These are phyloP conservation scores for Lentinula edodes DNA, from an alignment of 768 basidiomycete species.

Conservation along the genomic window DNA sequence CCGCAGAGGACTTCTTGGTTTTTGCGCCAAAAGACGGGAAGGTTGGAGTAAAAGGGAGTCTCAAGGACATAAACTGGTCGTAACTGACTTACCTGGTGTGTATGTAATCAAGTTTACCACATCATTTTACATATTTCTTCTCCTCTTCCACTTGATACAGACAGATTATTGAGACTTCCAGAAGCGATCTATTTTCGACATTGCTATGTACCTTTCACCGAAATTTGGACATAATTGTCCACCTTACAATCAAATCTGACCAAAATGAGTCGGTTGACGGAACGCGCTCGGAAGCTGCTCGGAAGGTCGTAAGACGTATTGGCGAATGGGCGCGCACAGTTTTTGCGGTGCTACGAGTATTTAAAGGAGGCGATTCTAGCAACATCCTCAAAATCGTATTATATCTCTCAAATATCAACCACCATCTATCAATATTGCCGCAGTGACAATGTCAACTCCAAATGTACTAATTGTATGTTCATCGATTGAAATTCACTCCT, in stretches of 20 bases:
- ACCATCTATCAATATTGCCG: not conserved
- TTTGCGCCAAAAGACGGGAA: not conserved
- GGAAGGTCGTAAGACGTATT: not conserved
- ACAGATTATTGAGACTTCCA: too few species aligned
- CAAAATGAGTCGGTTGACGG: not conserved
- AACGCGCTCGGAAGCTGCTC: not conserved
- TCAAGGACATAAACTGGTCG: not conserved
- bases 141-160: too few species aligned
- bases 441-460: not conserved
- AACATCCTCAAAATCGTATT: not conserved
- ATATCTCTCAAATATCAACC: not conserved
- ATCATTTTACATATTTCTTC: too few species aligned
- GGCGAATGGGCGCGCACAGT: not conserved
- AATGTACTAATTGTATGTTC: slow-evolving; percentile 1
- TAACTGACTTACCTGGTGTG: too few species aligned
- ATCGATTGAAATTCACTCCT: not conserved
- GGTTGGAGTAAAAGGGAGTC: not conserved
- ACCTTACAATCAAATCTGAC: too few species aligned
- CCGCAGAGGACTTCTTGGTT: slow-evolving; percentile 33
- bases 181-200: too few species aligned
- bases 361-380: not conserved
- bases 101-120: too few species aligned
- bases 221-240: too few species aligned
- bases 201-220: too few species aligned
- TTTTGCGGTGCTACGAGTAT: not conserved